These are phyloP conservation scores for Leptodontidium sp. DNA, from an alignment of 2,329 filamentous ascomycete genomes.

Conservation along the genomic window DNA sequence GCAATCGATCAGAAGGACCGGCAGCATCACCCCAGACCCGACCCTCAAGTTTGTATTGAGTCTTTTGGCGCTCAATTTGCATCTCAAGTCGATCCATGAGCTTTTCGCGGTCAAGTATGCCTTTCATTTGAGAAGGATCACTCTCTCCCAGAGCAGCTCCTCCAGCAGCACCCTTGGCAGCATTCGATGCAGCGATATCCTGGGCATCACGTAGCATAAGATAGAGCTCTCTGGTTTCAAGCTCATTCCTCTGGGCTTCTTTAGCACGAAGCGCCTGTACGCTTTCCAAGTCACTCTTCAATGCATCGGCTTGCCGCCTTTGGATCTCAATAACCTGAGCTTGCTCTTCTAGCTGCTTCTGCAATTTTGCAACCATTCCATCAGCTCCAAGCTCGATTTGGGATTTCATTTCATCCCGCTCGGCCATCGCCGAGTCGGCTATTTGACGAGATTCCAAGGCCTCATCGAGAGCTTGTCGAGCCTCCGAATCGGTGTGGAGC, in stretches of 20 bases:
- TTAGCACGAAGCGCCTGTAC: constrained; percentile 86
- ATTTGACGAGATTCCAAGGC: constrained; percentile 89
- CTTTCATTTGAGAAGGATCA: constrained; percentile 82
- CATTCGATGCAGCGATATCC: constrained; percentile 90
- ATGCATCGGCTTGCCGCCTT: constrained; percentile 80
- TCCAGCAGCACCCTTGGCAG: constrained; percentile 62
- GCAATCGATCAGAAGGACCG: constrained; percentile 89
- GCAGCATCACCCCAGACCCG: constrained; percentile 84
- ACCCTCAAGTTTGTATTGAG: constrained; percentile 95
- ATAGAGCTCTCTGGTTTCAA: constrained; percentile 95
- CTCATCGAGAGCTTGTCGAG: constrained; percentile 90
- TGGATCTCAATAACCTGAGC: constrained; percentile 89
- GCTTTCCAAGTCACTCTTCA: constrained; percentile 90
- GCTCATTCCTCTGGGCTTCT: constrained; percentile 91
- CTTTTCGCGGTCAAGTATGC: constrained; percentile 90
- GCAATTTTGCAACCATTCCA: constrained; percentile 89
- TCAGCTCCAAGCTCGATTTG: constrained; percentile 92
- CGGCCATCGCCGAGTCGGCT: constrained; percentile 93
- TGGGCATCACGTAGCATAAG: constrained; percentile 98
- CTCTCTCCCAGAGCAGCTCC: constrained; percentile 59
- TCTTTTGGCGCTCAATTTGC: constrained; percentile 96
- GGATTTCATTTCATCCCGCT: constrained; percentile 92
- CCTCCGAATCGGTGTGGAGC: constrained; percentile 95
- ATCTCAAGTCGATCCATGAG: constrained; percentile 94
- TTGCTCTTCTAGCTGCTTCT: constrained; percentile 94